These are phyloP conservation scores for Moricandia moricandioides DNA, from an alignment of 345 rosid genomes.

Conservation along the genomic window DNA sequence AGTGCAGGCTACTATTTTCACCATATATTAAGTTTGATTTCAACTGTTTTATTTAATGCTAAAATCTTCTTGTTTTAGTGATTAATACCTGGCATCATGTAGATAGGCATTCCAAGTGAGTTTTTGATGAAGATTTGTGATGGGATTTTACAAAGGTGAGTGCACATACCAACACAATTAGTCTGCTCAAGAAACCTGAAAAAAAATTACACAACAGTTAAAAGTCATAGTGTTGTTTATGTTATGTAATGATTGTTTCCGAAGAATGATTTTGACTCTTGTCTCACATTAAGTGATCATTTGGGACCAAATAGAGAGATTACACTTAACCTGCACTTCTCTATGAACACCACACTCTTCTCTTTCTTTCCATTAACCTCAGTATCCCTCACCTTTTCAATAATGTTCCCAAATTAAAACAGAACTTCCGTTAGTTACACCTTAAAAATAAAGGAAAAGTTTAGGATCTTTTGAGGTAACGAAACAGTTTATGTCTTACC, in stretches of 20 bases:
- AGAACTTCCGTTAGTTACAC: background rate
- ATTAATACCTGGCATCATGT: conserved; percentile 79
- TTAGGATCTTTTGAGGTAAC: background rate
- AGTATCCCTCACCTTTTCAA: conserved; percentile 47
- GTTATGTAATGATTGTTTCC: conserved; percentile 42
- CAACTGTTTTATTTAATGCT: conserved; percentile 1
- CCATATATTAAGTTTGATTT: conserved; percentile 12
- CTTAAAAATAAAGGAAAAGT: background rate
- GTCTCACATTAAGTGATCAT: conserved; percentile 36
- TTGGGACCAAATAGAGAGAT: conserved; percentile 39
- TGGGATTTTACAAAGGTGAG: conserved; percentile 82
- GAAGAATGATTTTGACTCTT: conserved; percentile 34
- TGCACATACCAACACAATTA: conserved; percentile 89
- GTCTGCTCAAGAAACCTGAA: conserved; percentile 79
- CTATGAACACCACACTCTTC: conserved; percentile 75
- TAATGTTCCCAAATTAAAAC: background rate
- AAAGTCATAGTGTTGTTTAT: conserved; percentile 21
- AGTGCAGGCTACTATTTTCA: conserved; percentile 54
- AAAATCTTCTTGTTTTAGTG: background rate
- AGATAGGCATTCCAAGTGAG: conserved; percentile 79
- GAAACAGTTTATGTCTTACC: conserved; percentile 40
- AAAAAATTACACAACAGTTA: conserved; percentile 3
- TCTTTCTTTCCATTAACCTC: conserved; percentile 72
- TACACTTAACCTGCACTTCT: conserved; percentile 77
- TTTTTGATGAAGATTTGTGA: conserved; percentile 72